Percentiles rank a stretch among this genome's conserved stretches.
These are phyloP conservation scores for Schwanniomyces occidentalis DNA, from an alignment of 805 yeast species.

Conservation along the genomic window DNA sequence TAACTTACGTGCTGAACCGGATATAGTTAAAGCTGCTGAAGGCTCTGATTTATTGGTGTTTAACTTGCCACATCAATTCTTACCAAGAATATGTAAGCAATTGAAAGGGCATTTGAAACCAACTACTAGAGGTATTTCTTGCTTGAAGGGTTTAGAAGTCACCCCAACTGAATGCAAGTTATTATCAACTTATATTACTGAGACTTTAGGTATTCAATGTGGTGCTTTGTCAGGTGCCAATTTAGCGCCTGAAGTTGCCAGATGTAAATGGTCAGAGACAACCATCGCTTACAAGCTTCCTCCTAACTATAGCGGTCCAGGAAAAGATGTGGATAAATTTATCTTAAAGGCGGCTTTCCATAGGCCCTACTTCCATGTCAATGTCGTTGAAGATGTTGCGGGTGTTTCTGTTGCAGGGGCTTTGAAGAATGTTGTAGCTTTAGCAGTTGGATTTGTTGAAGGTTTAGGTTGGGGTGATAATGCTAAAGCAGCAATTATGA, in stretches of 20 bases:
- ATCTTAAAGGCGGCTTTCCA: constrained; percentile 85
- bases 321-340: constrained; percentile 68
- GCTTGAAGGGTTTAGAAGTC: constrained; percentile 94
- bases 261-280: constrained; percentile 95
- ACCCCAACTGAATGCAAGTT: constrained; percentile 81
- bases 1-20: constrained; percentile 89
- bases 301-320: constrained; percentile 62
- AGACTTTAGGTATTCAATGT: constrained; percentile 81
- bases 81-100: constrained; percentile 73
- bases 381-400: constrained; percentile 88
- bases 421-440: constrained; percentile 91
- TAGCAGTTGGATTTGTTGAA: constrained; percentile 96
- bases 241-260: constrained; percentile 95
- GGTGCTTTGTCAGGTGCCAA: constrained; percentile 98
- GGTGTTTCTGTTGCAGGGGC: constrained; percentile 98
- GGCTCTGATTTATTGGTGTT: constrained; percentile 87
- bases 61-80: constrained; percentile 97
- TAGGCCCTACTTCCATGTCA: constrained; percentile 97
- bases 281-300: constrained; percentile 90
- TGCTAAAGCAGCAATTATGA: constrained; percentile 96
- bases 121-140: constrained; percentile 82
- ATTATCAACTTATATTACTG: constrained; percentile 75
- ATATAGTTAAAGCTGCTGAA: constrained; percentile 68
- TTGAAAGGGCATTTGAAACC: constrained; percentile 74
- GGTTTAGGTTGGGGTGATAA: constrained; percentile 99